phyloP scores from a whole-genome alignment of 2,329 filamentous ascomycete genomes.

The Leptographium lundbergii region DNA sequence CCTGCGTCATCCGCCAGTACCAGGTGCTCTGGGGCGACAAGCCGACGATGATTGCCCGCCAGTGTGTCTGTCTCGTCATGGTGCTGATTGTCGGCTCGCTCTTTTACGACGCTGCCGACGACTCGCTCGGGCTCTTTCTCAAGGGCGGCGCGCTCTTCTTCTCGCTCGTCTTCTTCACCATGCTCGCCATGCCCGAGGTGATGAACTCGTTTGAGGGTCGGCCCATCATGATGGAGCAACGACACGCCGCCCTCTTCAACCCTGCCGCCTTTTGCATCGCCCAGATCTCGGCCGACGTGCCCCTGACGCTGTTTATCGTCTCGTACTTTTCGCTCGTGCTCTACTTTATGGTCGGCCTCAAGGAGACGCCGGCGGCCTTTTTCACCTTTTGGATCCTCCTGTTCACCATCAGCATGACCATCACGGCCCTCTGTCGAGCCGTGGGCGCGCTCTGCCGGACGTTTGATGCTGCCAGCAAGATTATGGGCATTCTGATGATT shows the following conservation, averaged over 20 bases:
- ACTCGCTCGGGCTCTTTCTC: slow-evolving; percentile 51
- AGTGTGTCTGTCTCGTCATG: slow-evolving; percentile 65
- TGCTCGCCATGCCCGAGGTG: slow-evolving; percentile 66
- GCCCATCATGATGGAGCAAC: slow-evolving; percentile 43
- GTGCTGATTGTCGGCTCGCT: slow-evolving; percentile 63
- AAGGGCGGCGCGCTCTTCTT: slow-evolving; percentile 37
- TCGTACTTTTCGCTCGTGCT: slow-evolving; percentile 57
- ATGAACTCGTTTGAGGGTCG: slow-evolving; percentile 48
- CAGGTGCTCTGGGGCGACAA: slow-evolving; percentile 69
- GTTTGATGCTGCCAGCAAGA: slow-evolving; percentile 50
- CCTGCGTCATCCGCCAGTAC: slow-evolving; percentile 59
- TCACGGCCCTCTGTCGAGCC: slow-evolving; percentile 49
- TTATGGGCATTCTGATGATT: slow-evolving; percentile 44
- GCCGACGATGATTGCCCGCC: slow-evolving; percentile 62
- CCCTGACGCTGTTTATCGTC: slow-evolving; percentile 49
- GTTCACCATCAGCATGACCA: slow-evolving; percentile 38
- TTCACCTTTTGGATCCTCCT: slow-evolving; percentile 51
- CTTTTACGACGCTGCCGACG: slow-evolving; percentile 55
- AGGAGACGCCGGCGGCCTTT: slow-evolving; percentile 51
- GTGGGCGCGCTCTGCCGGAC: slow-evolving; percentile 47
- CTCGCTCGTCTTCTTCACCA: slow-evolving; percentile 36
- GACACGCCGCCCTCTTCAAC: slow-evolving; percentile 36
- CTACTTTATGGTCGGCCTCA: slow-evolving; percentile 67
- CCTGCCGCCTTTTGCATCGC: slow-evolving; percentile 46
- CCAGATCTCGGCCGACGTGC: slow-evolving; percentile 44